A percentile compares a stretch with the other conserved stretches of the same genome.
phyloP scores from a whole-genome alignment of 208 protist genomes.

The Tritrichomonas foetus region DNA sequence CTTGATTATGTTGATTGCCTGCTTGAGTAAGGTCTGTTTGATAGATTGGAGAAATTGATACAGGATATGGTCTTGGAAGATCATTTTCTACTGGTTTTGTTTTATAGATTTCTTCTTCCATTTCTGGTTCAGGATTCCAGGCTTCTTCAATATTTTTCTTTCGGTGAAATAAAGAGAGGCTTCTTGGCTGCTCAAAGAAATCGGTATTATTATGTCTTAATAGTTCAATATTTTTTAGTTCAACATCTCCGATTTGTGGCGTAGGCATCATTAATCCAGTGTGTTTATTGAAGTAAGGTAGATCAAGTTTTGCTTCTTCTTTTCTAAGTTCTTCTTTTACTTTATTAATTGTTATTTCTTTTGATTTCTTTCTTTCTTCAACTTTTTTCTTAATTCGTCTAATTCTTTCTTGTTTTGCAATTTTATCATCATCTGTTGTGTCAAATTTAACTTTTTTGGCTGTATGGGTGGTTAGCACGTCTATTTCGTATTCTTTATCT shows the following conservation, averaged over 20 bases:
- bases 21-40: too few relatives aligned
- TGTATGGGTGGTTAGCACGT: background rate
- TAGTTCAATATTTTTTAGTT: background rate
- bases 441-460: conserved; percentile 5
- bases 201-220: background rate
- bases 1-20: too few relatives aligned
- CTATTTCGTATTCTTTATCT: conserved; percentile 24
- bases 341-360: background rate
- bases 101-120: background rate
- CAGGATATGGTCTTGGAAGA: background rate
- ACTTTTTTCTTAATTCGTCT: background rate
- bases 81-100: background rate
- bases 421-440: background rate
- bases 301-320: background rate
- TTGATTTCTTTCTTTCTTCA: background rate
- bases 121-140: background rate
- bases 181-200: background rate
- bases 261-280: background rate
- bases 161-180: background rate
- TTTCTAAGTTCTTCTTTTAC: background rate
- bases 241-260: background rate
- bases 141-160: background rate
- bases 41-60: background rate
- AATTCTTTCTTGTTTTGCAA: background rate
- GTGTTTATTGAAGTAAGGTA: background rate